phyloP scores from a whole-genome alignment of 2,329 filamentous ascomycete species.

The Xylaria sp. region DNA sequence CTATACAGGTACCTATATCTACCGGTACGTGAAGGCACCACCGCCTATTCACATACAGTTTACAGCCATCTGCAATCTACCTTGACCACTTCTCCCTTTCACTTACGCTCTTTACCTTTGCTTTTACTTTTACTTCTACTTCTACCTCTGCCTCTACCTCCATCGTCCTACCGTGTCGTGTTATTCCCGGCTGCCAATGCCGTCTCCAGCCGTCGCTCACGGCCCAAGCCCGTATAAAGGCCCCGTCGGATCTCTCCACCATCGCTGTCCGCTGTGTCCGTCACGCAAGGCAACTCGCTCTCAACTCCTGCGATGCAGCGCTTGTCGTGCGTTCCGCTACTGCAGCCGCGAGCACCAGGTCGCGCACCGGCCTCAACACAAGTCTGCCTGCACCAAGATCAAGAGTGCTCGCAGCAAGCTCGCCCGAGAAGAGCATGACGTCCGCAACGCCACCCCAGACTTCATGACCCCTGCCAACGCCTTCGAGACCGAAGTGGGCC shows the following conservation, averaged over 20 bases:
- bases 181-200: conserved; percentile 9
- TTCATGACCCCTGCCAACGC: conserved; percentile 44
- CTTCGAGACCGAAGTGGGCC: conserved; percentile 54
- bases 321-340: conserved; percentile 57
- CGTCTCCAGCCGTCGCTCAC: neutral
- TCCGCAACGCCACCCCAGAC: conserved; percentile 50
- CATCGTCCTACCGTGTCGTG: no score
- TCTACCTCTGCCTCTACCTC: no score
- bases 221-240: conserved; percentile 19
- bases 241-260: conserved; percentile 26
- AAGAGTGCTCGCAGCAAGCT: conserved; percentile 47
- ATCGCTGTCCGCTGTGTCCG: conserved; percentile 36
- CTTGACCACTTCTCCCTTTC: neutral
- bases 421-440: conserved; percentile 50
- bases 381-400: conserved; percentile 52
- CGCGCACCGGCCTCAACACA: conserved; percentile 52
- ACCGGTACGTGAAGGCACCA: no score
- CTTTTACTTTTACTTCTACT: no score
- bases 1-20: no score
- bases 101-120: no score
- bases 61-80: neutral
- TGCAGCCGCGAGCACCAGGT: conserved; percentile 58
- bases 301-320: conserved; percentile 53
- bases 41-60: no score
- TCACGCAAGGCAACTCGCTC: conserved; percentile 13